Evolutionary conservation across 202 grass and related monocot genomes (phyloP), one percentile per base, ranked within the genome.

Genomic region (Carex arenaria): DNA sequence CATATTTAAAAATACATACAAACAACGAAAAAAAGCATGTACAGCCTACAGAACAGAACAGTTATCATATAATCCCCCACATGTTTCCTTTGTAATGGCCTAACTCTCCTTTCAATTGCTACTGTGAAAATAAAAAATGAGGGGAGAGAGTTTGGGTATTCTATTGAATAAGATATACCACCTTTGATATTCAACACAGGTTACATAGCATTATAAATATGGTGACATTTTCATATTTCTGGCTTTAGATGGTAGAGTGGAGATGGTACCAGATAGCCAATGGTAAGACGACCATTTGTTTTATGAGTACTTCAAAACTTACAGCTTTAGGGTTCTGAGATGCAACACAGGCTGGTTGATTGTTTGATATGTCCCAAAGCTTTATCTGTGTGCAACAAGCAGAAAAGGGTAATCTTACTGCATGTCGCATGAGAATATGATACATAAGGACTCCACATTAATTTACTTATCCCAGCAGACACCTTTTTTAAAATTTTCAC

Each of bases 281-380:
- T n/a, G 49, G 49, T 9, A 40, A 38, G 38, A 59, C 56, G 28
- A 38, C 60, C 31, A 55, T 8, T n/a, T 38, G 3, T 77, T 78
- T 60, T 30, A 18, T 36, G 15, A 17, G 17, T 9, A 49, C 2
- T 49, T 42, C 5, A 32, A 84, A 36, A 87, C 95, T 82, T 92
- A 92, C 96, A 78, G 94, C 85, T 45, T 94, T 92, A 26, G 82
- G 86, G 65, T 92, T 99, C 83, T 87, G 59, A 19, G 91, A 95
- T n/a, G 83, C 91, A 63, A 94, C 31, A 57, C 93, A 94, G 10
- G 93, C 86, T 9, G 93, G 91, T 60, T 91, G 88, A 78, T 91
- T 88, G 60, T 96, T 92, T 78, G 88, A 89, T 79, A 96, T 47
- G 83, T 96, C 96, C 96, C 93, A 99, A 19, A 99, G 86, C 74